These are phyloP conservation scores for Xylaria polymorpha DNA, from an alignment of 2,329 filamentous ascomycete species.

Conservation along the genomic window DNA sequence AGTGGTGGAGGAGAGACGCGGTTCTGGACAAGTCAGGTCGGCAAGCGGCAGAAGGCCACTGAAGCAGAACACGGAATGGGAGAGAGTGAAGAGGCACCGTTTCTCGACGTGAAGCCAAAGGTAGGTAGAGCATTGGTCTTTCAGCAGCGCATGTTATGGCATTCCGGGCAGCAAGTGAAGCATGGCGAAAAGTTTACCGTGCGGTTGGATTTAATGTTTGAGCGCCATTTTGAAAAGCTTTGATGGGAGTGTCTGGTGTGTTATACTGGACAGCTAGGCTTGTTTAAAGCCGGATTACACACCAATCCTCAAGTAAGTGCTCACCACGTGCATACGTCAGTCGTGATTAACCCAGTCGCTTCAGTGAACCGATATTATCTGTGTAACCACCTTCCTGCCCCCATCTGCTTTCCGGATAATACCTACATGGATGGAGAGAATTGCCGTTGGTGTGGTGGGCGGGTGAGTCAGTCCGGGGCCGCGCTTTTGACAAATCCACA, in stretches of 20 bases:
- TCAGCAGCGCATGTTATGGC: slow-evolving; percentile 50
- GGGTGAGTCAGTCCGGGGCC: slow-evolving; percentile 26
- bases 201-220: slow-evolving; percentile 50
- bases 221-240: slow-evolving; percentile 39
- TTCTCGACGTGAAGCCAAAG: slow-evolving; percentile 49
- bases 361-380: neutral
- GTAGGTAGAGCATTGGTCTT: slow-evolving; percentile 49
- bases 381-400: slow-evolving; percentile 5
- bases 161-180: slow-evolving; percentile 49
- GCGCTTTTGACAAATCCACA: slow-evolving; percentile 28
- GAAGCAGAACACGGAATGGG: slow-evolving; percentile 25
- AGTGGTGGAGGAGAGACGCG: slow-evolving; percentile 42
- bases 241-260: neutral
- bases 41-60: slow-evolving; percentile 44
- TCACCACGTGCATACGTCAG: neutral
- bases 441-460: slow-evolving; percentile 12
- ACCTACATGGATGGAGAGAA: neutral
- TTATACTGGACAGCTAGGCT: neutral
- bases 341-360: neutral
- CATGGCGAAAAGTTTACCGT: slow-evolving; percentile 50
- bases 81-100: slow-evolving; percentile 33
- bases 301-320: neutral
- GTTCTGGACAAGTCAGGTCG: slow-evolving; percentile 45
- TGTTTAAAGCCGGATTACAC: neutral
- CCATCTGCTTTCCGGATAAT: neutral